phyloP scores from a whole-genome alignment of 305 asterid genomes.

The Fraxinus nigra region DNA sequence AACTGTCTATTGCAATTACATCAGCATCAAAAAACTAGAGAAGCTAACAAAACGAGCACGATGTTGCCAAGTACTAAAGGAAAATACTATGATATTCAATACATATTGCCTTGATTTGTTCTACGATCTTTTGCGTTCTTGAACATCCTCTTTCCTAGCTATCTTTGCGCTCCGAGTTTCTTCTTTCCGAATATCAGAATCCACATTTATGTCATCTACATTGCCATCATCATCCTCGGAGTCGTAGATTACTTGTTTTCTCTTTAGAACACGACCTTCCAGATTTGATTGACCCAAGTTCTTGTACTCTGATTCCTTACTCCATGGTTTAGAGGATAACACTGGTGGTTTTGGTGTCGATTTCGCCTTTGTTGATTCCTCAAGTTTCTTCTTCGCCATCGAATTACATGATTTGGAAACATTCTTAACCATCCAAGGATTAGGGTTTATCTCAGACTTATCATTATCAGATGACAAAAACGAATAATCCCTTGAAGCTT shows the following conservation, averaged over 20 bases:
- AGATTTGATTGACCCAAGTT: background rate
- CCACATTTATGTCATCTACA: background rate
- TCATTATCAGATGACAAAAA: slow-evolving; percentile 9
- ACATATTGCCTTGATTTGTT: background rate
- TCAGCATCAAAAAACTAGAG: background rate
- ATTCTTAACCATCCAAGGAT: background rate
- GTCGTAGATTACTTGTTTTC: background rate
- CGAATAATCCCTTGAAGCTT: slow-evolving; percentile 23
- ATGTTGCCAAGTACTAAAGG: background rate
- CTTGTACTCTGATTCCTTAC: background rate
- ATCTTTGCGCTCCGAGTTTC: background rate
- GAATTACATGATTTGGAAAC: background rate
- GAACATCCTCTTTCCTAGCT: slow-evolving; percentile 16
- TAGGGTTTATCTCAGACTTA: background rate
- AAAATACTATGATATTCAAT: background rate
- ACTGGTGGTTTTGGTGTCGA: background rate
- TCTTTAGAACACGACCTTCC: background rate
- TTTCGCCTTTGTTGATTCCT: background rate
- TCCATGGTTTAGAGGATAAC: background rate
- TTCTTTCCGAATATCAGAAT: background rate
- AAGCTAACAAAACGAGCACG: background rate
- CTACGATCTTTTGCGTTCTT: background rate
- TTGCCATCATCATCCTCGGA: background rate
- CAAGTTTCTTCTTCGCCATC: background rate
- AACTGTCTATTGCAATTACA: background rate